Evolutionary conservation across 225 moss, liverwort and hornwort species (phyloP).

Genomic region (Climacium dendroides): DNA sequence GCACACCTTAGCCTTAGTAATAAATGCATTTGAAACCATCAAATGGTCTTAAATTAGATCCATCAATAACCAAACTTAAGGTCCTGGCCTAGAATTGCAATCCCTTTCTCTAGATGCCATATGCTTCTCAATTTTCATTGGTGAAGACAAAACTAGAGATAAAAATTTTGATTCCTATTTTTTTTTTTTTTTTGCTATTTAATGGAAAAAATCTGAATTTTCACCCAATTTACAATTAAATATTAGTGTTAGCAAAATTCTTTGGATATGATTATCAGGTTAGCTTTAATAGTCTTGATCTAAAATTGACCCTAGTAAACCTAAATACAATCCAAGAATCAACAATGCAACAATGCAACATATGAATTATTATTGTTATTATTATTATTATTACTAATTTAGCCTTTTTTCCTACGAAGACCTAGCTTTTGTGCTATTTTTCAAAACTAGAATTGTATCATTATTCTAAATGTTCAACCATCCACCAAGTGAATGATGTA

Average conservation of each 20-base stretch:
- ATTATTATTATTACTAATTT: too few relatives aligned
- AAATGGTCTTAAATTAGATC: neutral
- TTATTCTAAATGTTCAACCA: neutral
- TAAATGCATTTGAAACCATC: neutral
- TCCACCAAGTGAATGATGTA: accelerated
- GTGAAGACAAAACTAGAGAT: neutral
- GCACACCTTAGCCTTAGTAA: neutral
- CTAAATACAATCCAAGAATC: neutral
- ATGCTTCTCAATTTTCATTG: neutral
- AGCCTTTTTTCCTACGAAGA: neutral
- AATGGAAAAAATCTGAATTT: accelerated
- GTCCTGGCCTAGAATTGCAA: neutral
- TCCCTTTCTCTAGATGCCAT: accelerated
- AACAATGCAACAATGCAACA: neutral
- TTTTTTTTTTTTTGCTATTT: neutral
- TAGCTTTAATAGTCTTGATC: neutral
- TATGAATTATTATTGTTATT: neutral
- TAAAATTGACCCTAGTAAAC: neutral
- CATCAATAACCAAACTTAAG: too few relatives aligned
- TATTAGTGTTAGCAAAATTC: neutral
- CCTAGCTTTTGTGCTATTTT: neutral
- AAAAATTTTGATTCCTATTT: neutral
- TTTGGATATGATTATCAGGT: neutral
- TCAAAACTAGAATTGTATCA: neutral
- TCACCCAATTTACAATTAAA: neutral